Conservation (phyloP, 139 green algal genomes). For the Micractinium conductrix region DNA sequence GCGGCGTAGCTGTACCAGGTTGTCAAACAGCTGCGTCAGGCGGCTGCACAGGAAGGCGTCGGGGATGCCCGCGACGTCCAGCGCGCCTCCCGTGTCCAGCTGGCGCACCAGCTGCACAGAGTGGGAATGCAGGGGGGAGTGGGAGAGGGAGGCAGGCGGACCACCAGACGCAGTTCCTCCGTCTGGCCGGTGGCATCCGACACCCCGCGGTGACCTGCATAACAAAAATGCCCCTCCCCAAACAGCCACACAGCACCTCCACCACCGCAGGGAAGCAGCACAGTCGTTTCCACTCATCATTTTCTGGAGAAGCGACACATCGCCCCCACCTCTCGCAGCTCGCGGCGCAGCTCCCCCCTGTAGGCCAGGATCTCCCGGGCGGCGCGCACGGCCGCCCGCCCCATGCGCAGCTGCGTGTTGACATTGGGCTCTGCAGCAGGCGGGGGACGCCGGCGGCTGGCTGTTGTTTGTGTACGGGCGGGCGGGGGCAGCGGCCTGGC, state of each 20-base stretch:
- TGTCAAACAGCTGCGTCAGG: constrained; percentile 44
- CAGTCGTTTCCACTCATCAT: no score
- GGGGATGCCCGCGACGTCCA: constrained; percentile 49
- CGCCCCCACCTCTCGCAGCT: constrained; percentile 43
- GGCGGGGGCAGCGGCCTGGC: no score
- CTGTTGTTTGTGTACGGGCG: no score
- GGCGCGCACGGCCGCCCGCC: constrained; percentile 22
- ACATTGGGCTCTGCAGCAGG: no score
- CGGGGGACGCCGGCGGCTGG: no score
- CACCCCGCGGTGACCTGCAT: no score
- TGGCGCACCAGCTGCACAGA: constrained; percentile 38
- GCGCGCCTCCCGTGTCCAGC: constrained; percentile 47
- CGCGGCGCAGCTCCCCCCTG: constrained; percentile 34
- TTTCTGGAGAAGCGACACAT: no score
- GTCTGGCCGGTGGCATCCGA: no score
- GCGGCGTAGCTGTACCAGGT: constrained; percentile 47
- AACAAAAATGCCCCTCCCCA: no score
- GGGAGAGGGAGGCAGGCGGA: not conserved
- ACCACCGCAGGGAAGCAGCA: no score
- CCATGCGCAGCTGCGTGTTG: constrained; percentile 37
- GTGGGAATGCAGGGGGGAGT: not conserved
- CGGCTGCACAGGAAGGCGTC: constrained; percentile 37
- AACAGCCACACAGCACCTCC: no score
- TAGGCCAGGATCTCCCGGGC: constrained; percentile 43
- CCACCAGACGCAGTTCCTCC: no score